A percentile compares a stretch with the other conserved stretches of the same genome.
phyloP scores from a whole-genome alignment of 345 rosid genomes.

The Carallia pectinifolia region DNA sequence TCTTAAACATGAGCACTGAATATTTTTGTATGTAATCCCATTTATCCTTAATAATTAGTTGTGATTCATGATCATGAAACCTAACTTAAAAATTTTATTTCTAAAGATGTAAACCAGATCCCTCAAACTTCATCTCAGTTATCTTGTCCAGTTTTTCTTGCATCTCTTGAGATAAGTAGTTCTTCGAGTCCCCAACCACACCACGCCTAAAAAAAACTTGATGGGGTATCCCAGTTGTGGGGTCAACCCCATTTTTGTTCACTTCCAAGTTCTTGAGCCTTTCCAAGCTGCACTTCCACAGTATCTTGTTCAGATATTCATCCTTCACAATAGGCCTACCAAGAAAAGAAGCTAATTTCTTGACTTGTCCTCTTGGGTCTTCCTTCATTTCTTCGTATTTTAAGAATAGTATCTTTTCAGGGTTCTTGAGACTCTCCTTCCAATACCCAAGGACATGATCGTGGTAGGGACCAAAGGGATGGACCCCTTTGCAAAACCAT shows the following conservation, averaged over 20 bases:
- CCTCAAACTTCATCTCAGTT: slow-evolving; percentile 17
- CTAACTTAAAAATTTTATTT: too few species aligned
- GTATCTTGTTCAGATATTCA: slow-evolving; percentile 28
- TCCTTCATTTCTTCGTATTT: slow-evolving; percentile 38
- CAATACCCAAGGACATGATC: slow-evolving; percentile 42
- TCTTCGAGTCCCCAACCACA: slow-evolving; percentile 39
- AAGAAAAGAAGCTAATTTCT: slow-evolving; percentile 23
- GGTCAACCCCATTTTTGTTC: slow-evolving; percentile 37
- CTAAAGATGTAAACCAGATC: slow-evolving; percentile 22
- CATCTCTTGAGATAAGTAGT: slow-evolving; percentile 22
- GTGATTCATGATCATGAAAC: too few species aligned
- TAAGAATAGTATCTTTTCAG: slow-evolving; percentile 29
- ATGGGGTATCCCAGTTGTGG: slow-evolving; percentile 12
- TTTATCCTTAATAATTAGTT: too few species aligned
- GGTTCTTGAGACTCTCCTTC: slow-evolving; percentile 26
- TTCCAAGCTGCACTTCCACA: slow-evolving; percentile 38
- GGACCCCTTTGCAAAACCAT: slow-evolving; percentile 30
- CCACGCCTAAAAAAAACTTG: slow-evolving; percentile 35
- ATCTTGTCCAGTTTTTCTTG: slow-evolving; percentile 5
- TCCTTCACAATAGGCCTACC: slow-evolving; percentile 19
- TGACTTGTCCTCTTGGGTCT: not conserved
- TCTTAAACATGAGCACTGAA: too few species aligned
- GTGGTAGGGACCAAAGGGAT: slow-evolving; percentile 30
- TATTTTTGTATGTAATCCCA: too few species aligned
- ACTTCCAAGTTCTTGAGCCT: slow-evolving; percentile 46